phyloP scores from a whole-genome alignment of 495 filamentous ascomycete genomes.

The Aspergillus bridgeri region DNA sequence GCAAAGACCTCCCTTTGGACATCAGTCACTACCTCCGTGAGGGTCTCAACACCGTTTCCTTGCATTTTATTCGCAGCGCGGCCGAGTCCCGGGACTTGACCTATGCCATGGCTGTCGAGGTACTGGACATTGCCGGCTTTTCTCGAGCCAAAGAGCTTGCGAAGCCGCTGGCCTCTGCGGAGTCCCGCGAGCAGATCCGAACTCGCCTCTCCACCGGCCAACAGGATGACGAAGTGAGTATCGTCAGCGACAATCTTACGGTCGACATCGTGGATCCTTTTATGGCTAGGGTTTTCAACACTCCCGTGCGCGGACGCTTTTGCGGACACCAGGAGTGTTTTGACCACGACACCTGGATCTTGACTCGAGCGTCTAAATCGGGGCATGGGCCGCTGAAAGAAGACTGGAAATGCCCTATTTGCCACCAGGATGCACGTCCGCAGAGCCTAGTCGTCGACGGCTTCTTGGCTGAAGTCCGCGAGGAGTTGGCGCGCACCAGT shows the following conservation, averaged over 20 bases:
- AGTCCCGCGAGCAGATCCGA: slow-evolving; percentile 35
- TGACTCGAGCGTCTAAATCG: slow-evolving; percentile 51
- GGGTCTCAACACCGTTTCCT: slow-evolving; percentile 57
- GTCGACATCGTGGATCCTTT: slow-evolving; percentile 78
- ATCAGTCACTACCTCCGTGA: slow-evolving; percentile 52
- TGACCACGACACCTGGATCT: slow-evolving; percentile 77
- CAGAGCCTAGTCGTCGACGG: slow-evolving; percentile 63
- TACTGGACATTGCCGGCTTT: slow-evolving; percentile 53
- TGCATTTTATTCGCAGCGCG: slow-evolving; percentile 45
- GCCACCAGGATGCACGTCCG: slow-evolving; percentile 69
- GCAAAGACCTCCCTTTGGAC: slow-evolving; percentile 73
- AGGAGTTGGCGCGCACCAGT: slow-evolving; percentile 40
- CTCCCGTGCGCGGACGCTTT: slow-evolving; percentile 60
- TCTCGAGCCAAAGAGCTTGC: slow-evolving; percentile 44
- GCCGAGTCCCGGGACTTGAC: slow-evolving; percentile 31
- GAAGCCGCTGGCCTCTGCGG: slow-evolving; percentile 21
- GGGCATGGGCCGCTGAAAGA: slow-evolving; percentile 60
- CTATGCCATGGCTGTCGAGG: slow-evolving; percentile 61
- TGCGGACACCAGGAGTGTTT: slow-evolving; percentile 81
- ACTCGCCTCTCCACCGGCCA: slow-evolving; percentile 33
- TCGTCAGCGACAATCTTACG: slow-evolving; percentile 59
- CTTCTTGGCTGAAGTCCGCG: slow-evolving; percentile 60
- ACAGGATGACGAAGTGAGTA: slow-evolving; percentile 63
- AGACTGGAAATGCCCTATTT: slow-evolving; percentile 81
- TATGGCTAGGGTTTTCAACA: slow-evolving; percentile 60